Base-by-base conservation (phyloP, 2,329 filamentous ascomycete genomes). In the Gnomoniopsis sp. region DNA sequence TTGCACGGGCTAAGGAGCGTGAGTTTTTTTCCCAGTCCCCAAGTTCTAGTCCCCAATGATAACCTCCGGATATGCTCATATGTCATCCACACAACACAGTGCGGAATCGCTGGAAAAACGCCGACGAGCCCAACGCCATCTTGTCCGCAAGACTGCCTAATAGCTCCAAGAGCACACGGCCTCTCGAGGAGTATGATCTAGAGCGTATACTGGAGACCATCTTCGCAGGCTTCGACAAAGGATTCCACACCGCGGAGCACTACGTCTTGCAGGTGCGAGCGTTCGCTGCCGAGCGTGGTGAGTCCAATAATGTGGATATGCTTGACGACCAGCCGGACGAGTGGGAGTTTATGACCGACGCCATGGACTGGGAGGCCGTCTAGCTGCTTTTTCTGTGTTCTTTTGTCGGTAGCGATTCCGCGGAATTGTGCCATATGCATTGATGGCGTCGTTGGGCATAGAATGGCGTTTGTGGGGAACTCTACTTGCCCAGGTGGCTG, bases 51-150 rank as follows among this genome's bases (percentile, higher is more conserved):
- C 6, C 10, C n/a, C n/a, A 12, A 17, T 43, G 38, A n/a, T 43
- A n/a, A 43, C n/a, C n/a, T 6, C 38, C n/a, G 12, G 14, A 6
- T 41, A 15, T 15, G n/a, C 38, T 41, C 12, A 41, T 15, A 15
- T 41, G 4, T 44, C 15, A n/a, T n/a, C n/a, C n/a, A n/a, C n/a
- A n/a, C 17, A 4, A 19, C 22, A 15, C 46, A 56, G 78, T 89
- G 57, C 77, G 88, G 1, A 91, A 91, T 64, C 77, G 84, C 11
- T 91, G 88, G 88, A 91, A 91, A 72, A 83, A 86, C 55, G 86
- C 82, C 0, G 83, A 86, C 41, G 78, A 82, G 47, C 70, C 58
- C 22, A 57, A 72, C 68, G 1, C 65, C 65, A 8, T 70, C 71
- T 63, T 74, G 69, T 54, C 70, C 68, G n/a, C 30, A 2, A 49